Conservation (phyloP, 1,139 yeast genomes). For the Pichia sp. region DNA sequence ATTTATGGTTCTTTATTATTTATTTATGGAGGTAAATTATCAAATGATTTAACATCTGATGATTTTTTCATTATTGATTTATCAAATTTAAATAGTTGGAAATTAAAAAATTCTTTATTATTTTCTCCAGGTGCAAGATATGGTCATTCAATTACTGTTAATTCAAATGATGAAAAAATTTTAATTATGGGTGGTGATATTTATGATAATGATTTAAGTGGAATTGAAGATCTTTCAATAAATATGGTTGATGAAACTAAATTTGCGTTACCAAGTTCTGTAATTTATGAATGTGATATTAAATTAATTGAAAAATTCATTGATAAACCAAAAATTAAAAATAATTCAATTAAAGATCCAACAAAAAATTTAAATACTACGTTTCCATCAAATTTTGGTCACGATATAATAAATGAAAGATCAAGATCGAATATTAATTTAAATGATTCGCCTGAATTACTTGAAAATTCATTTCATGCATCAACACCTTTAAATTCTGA, state of each 20-base stretch:
- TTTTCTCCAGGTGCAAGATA: slow-evolving; percentile 73
- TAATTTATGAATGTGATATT: slow-evolving; percentile 59
- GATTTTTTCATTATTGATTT: slow-evolving; percentile 74
- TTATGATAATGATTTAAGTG: slow-evolving; percentile 30
- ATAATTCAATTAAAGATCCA: not conserved
- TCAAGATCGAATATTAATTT: slow-evolving; percentile 15
- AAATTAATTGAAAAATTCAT: slow-evolving; percentile 27
- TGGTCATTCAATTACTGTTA: slow-evolving; percentile 87
- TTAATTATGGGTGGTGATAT: slow-evolving; percentile 91
- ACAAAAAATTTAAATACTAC: not conserved
- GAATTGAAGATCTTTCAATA: slow-evolving; percentile 32
- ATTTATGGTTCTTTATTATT: slow-evolving; percentile 75
- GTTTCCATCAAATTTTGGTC: slow-evolving; percentile 1
- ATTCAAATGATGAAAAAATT: slow-evolving; percentile 58
- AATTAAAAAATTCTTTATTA: slow-evolving; percentile 36
- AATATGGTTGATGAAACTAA: slow-evolving; percentile 41
- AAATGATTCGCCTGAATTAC: slow-evolving; percentile 6
- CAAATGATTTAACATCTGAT: slow-evolving; percentile 64
- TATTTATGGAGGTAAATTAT: slow-evolving; percentile 85
- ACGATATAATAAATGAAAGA: not conserved
- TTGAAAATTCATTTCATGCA: not conserved
- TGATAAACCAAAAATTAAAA: slow-evolving; percentile 16
- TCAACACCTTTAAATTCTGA: slow-evolving; percentile 8
- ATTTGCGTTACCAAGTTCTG: slow-evolving; percentile 45
- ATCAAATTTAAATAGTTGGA: slow-evolving; percentile 49